Base-by-base conservation (phyloP, 1,284 basidiomycete genomes). In the Naganishia sp. region DNA sequence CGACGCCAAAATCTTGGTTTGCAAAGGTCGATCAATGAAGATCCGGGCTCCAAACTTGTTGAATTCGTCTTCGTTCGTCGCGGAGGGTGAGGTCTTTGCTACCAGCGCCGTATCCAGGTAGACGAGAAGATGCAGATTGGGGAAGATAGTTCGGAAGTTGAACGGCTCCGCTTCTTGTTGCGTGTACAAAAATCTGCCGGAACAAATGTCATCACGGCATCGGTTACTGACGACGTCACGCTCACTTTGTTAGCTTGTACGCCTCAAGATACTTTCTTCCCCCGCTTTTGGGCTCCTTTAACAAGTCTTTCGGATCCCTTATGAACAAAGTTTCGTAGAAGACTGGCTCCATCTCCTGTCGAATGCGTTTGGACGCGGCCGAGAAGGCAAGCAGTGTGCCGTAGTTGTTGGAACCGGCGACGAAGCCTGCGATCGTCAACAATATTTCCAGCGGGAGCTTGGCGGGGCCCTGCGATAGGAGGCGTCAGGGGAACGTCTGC, bases 291-390 rank as follows among this genome's bases (percentile, higher is more conserved):
- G 31, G 9, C 2, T 45, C 25, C 18, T 13, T 15, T 18, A 15
- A 7, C 23, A 57, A 18, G 28, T 44, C 15, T 10, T 31, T 15
- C 23, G 21, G 21, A 2, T 23, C 36, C 18, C 3, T 46, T 18
- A 46, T 49, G 18, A 33, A n/a, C 28, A 60, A 23, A 4, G 57
- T 60, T 23, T 60, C 57, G 33, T 21, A 60, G 10, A 60, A 23
- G 2, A 48, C 48, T 23, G 57, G 57, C 15, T 36, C 23, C 18
- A 28, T 48, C 39, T 60, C 57, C 11, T 39, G 13, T n/a, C 46
- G 6, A n/a, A 59, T 33, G 1, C 18, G 18, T 28, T 59, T 46
- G 28, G 56, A 59, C 7, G 39, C 42, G 23, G 45, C n/a, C 39
- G 28, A 44, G 23, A 56, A 28, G 23, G 43, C 44, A 21, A 44